Evolutionary conservation across 306 rosid species (phyloP).

Genomic region (Ziziphus jujuba): DNA sequence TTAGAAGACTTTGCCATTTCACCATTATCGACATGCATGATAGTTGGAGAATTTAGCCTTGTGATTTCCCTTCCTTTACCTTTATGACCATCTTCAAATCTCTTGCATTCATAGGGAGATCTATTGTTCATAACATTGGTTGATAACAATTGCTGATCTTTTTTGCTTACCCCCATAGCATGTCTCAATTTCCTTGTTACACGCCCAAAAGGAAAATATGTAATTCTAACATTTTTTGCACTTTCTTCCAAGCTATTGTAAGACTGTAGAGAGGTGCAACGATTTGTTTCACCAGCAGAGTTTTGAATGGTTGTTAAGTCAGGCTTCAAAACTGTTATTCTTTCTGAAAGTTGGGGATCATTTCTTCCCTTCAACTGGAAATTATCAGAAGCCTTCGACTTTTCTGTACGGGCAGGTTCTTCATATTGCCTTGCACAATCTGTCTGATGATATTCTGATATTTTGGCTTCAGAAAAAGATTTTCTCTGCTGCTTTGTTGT

Average conservation of each 20-base stretch:
- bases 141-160: constrained; percentile 35
- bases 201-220: constrained; percentile 37
- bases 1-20: constrained; percentile 25
- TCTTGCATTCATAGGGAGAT: constrained; percentile 20
- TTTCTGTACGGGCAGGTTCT: constrained; percentile 17
- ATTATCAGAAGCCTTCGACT: constrained; percentile 25
- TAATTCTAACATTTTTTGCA: constrained; percentile 28
- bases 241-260: constrained; percentile 25
- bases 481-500: constrained; percentile 31
- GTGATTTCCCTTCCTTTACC: constrained; percentile 27
- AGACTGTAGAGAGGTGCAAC: constrained; percentile 33
- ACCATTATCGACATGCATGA: constrained; percentile 11
- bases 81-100: constrained; percentile 35
- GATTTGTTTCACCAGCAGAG: constrained; percentile 21
- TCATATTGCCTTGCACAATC: constrained; percentile 34
- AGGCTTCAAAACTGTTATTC: constrained; percentile 53
- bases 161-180: constrained; percentile 45
- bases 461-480: constrained; percentile 16
- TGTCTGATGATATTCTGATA: constrained; percentile 29
- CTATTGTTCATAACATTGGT: constrained; percentile 16
- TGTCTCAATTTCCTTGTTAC: constrained; percentile 55
- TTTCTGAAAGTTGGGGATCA: constrained; percentile 31
- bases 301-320: constrained; percentile 24
- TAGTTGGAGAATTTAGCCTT: constrained; percentile 25
- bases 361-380: constrained; percentile 23